phyloP scores from a whole-genome alignment of 768 basidiomycete species.

The Melanogaster broomeanus region DNA sequence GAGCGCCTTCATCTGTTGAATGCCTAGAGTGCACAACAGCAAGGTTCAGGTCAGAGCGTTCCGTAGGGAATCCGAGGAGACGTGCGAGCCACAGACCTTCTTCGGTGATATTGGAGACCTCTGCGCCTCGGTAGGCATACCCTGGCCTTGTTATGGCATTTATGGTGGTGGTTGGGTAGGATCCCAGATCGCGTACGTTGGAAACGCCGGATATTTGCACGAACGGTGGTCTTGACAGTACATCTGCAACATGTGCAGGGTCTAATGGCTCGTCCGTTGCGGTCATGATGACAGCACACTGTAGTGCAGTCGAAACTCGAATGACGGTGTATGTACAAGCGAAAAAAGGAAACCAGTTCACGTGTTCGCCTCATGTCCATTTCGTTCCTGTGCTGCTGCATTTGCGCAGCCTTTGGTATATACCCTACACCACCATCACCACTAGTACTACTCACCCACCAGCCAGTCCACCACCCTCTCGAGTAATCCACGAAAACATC shows the following conservation, averaged over 20 bases:
- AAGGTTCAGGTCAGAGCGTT: conserved; percentile 3
- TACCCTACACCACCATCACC: too few relatives aligned
- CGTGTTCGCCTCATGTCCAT: too few relatives aligned
- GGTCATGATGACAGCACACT: conserved; percentile 17
- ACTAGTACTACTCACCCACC: too few relatives aligned
- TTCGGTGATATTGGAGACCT: conserved; percentile 68
- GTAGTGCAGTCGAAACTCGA: too few relatives aligned
- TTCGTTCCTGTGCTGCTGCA: too few relatives aligned
- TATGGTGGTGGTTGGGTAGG: conserved; percentile 50
- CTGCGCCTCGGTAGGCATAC: conserved; percentile 68
- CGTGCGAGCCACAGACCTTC: conserved; percentile 49
- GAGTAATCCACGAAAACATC: too few relatives aligned
- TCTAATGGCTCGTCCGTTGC: conserved; percentile 55
- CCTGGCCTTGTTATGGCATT: conserved; percentile 57
- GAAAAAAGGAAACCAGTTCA: too few relatives aligned
- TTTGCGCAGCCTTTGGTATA: too few relatives aligned
- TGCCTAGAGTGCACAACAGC: conserved; percentile 44
- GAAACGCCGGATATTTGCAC: conserved; percentile 70
- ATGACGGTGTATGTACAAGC: not conserved
- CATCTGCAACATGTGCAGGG: conserved; percentile 59
- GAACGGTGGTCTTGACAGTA: conserved; percentile 72
- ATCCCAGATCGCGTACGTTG: conserved; percentile 75
- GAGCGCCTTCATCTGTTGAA: conserved; percentile 53
- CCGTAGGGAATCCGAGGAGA: not conserved
- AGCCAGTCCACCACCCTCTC: too few relatives aligned